These are phyloP conservation scores for Selenicereus undatus DNA, from an alignment of 148 eudicot genomes.

Conservation along the genomic window DNA sequence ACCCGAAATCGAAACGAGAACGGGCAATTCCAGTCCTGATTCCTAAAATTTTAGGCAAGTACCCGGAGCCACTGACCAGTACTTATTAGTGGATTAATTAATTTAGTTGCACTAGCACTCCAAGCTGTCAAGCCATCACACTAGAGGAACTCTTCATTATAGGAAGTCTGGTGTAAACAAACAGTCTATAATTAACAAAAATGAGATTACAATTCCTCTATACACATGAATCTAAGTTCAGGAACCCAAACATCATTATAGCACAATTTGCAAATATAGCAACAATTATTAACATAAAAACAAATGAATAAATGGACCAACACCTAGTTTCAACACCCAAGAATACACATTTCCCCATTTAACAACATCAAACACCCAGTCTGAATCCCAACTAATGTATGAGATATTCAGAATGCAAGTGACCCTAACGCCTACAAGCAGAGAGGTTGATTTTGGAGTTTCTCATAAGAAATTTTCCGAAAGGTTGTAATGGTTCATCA, in stretches of 20 bases:
- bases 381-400: not conserved
- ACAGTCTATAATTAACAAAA: not conserved
- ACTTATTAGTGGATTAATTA: not conserved
- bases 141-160: not conserved
- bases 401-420: not conserved
- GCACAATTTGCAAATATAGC: slow-evolving; percentile 1
- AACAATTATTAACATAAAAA: not conserved
- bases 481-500: not conserved
- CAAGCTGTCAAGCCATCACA: not conserved
- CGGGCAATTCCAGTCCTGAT: too few species aligned
- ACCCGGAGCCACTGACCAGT: too few species aligned
- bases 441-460: too few species aligned
- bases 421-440: not conserved
- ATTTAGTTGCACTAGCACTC: not conserved
- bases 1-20: too few species aligned
- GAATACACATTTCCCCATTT: not conserved
- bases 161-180: too few species aligned
- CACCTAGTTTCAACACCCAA: not conserved
- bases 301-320: not conserved
- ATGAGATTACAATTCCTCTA: not conserved
- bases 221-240: not conserved
- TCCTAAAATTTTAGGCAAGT: too few species aligned
- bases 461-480: not conserved
- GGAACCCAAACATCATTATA: not conserved
- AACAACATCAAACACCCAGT: too few species aligned